Evolutionary conservation across 2,329 filamentous ascomycete genomes (phyloP), one percentile per base, ranked within the genome.

Genomic region (Venturia oleaginea): DNA sequence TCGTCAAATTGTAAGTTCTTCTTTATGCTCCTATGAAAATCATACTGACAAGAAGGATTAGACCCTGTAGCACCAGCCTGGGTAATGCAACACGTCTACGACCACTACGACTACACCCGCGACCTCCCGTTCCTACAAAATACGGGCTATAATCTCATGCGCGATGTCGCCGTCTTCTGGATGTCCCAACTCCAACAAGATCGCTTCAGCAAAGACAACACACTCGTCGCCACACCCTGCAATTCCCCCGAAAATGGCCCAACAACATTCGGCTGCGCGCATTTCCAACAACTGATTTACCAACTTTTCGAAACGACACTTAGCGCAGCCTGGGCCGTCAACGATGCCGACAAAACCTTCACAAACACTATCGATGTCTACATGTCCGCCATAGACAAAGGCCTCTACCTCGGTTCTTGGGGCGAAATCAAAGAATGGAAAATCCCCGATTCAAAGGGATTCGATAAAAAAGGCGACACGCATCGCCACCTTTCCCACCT

Each of bases 11-110:
- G 66, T 67, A 63, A 43, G 63, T 40, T 5, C 38, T 4, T 42
- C 43, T 8, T 46, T 22, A 15, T n/a, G 17, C 30, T 22, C 11
- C 15, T 19, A n/a, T 13, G 42, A 11, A 5, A 40, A 60, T 40
- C 17, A 43, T 19, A 17, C 34, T 46, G 30, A 32, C 13, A 38
- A 34, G 24, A 63, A n/a, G 61, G 55, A 8, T 71, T 51, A 75
- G 73, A 81, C 67, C 76, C 79, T 34, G 79, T 77, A 0, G 75
- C 80, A 0, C 78, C 80, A 1, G 81, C 82, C 0, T 86, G 84
- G 84, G 80, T 85, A 75, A 84, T 84, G 77, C 80, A 83, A 65
- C 82, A 86, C 67, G 80, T 86, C 1, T 82, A 78, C 72, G 83
- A 86, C 65, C 78, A 82, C 68, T 86, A 78, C 70, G 79, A 81